These are phyloP conservation scores for Bruguiera sexangula DNA, from an alignment of 345 rosid genomes.

Conservation along the genomic window DNA sequence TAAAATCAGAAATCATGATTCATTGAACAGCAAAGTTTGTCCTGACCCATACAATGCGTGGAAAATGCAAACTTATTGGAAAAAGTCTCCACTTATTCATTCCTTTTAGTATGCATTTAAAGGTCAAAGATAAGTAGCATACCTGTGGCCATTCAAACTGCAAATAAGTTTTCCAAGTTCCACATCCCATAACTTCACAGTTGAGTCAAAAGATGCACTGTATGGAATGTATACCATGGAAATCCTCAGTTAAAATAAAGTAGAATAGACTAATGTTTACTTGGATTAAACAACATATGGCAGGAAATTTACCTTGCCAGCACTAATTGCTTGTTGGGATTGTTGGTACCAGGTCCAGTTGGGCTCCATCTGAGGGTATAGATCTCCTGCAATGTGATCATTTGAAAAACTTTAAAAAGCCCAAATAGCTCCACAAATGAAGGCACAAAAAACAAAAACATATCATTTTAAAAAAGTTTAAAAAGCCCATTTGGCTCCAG, in stretches of 20 bases:
- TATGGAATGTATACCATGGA: constrained; percentile 11
- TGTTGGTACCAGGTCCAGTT: constrained; percentile 84
- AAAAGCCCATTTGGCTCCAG: neutral
- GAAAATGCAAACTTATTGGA: too few relatives aligned
- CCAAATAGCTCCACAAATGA: neutral
- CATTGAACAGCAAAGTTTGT: too few relatives aligned
- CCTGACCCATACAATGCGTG: too few relatives aligned
- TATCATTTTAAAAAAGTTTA: neutral
- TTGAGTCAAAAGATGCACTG: constrained; percentile 98
- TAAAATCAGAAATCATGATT: too few relatives aligned
- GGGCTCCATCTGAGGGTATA: constrained; percentile 97
- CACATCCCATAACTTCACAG: constrained; percentile 97
- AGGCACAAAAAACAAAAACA: too few relatives aligned
- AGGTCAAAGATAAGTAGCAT: neutral
- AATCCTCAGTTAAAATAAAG: neutral
- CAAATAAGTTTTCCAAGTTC: constrained; percentile 79
- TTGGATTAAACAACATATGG: neutral
- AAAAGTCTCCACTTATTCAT: too few relatives aligned
- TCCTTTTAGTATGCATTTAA: too few relatives aligned
- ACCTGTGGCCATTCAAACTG: constrained; percentile 96
- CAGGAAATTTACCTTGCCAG: constrained; percentile 66
- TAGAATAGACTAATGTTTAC: neutral
- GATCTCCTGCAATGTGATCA: constrained; percentile 58
- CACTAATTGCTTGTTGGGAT: constrained; percentile 80
- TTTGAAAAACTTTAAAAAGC: neutral